Evolutionary conservation across 2,329 filamentous ascomycete species (phyloP).

Genomic region (Aspergillus piperis): DNA sequence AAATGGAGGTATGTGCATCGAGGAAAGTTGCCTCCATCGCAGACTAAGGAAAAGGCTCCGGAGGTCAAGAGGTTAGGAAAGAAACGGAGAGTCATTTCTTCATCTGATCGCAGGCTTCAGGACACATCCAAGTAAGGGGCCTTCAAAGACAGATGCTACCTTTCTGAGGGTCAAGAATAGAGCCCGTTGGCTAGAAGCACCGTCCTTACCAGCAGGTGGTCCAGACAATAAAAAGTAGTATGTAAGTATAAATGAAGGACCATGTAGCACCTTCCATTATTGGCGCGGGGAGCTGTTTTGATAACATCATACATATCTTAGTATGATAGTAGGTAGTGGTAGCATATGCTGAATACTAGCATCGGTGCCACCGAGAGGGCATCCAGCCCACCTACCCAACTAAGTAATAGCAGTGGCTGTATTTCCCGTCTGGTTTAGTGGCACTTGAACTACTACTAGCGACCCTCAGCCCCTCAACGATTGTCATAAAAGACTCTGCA

Average conservation of each 20-base stretch:
- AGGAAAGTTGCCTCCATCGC: constrained; percentile 14
- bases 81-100: constrained; percentile 10
- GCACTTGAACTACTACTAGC: background rate
- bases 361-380: background rate
- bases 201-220: background rate
- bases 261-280: background rate
- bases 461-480: background rate
- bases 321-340: background rate
- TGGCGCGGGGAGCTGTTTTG: background rate
- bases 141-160: background rate
- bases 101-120: constrained; percentile 19
- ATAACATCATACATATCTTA: background rate
- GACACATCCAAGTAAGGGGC: background rate
- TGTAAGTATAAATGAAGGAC: background rate
- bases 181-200: background rate
- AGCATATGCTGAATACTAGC: background rate
- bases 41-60: background rate
- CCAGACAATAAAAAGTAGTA: background rate
- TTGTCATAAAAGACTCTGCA: background rate
- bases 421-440: background rate
- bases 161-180: background rate
- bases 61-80: background rate
- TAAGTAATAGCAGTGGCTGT: background rate
- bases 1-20: constrained; percentile 17
- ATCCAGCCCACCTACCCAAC: background rate